A percentile compares a stretch with the other conserved stretches of the same genome.
Conservation (phyloP, 306 rosid species). For the Mucuna pruriens region DNA sequence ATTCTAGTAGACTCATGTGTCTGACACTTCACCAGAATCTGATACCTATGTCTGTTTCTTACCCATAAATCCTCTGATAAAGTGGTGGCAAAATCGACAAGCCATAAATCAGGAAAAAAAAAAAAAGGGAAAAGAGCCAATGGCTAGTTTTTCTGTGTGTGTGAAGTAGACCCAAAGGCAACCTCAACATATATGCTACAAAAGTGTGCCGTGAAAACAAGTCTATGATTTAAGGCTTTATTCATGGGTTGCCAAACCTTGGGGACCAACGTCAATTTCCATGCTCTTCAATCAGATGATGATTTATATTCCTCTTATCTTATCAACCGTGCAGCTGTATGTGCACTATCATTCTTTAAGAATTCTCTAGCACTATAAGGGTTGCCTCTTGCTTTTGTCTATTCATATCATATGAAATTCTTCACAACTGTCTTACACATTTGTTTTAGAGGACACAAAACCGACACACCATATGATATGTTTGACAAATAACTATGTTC, state of each 20-base stretch:
- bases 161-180: slow-evolving; percentile 28
- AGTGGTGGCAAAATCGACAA: slow-evolving; percentile 42
- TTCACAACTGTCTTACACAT: slow-evolving; percentile 53
- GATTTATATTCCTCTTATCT: slow-evolving; percentile 47
- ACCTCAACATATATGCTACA: slow-evolving; percentile 28
- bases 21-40: slow-evolving; percentile 44
- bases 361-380: slow-evolving; percentile 45
- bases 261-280: slow-evolving; percentile 56
- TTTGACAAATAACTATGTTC: too few species aligned
- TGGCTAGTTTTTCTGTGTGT: neutral
- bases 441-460: neutral
- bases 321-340: slow-evolving; percentile 55
- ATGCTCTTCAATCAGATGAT: slow-evolving; percentile 34
- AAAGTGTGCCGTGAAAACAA: slow-evolving; percentile 51
- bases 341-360: slow-evolving; percentile 41
- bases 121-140: slow-evolving; percentile 9
- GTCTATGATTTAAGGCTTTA: slow-evolving; percentile 29
- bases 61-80: slow-evolving; percentile 41
- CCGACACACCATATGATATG: too few species aligned
- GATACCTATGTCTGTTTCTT: slow-evolving; percentile 57
- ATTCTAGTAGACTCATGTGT: slow-evolving; percentile 7
- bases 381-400: slow-evolving; percentile 39
- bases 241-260: slow-evolving; percentile 38
- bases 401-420: slow-evolving; percentile 44
- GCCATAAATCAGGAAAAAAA: slow-evolving; percentile 39